Evolutionary conservation across 192 early-diverging fungal genomes (phyloP).

Genomic region (Umbelopsis sp.): DNA sequence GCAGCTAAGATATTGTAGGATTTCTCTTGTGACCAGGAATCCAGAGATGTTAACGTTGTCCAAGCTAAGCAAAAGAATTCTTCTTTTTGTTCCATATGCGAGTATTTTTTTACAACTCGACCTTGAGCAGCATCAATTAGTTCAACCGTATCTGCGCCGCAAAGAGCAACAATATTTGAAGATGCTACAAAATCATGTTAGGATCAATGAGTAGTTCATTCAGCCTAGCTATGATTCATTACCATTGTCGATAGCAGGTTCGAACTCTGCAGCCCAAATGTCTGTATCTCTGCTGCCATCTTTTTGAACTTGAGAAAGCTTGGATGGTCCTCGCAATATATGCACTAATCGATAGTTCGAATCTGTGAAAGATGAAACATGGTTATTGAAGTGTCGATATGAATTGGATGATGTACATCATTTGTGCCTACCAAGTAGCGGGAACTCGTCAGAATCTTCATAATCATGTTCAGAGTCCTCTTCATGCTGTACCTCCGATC

Average conservation of each 20-base stretch:
- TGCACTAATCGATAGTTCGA: slow-evolving; percentile 19
- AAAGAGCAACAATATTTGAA: slow-evolving; percentile 43
- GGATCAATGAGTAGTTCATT: background rate
- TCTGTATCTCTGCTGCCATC: slow-evolving; percentile 37
- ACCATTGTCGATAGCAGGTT: slow-evolving; percentile 27
- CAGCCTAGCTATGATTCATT: background rate
- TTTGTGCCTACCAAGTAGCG: background rate
- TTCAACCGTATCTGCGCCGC: slow-evolving; percentile 46
- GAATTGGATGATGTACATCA: background rate
- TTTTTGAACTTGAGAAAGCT: slow-evolving; percentile 19
- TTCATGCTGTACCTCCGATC: background rate
- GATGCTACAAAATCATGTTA: background rate
- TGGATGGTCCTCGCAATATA: slow-evolving; percentile 20
- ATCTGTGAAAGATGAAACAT: background rate
- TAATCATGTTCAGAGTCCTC: background rate
- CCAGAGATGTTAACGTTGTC: slow-evolving; percentile 41
- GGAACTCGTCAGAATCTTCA: background rate
- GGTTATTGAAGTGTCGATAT: background rate
- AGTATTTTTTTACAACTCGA: slow-evolving; percentile 48
- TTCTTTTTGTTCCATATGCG: slow-evolving; percentile 48
- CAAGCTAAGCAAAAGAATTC: slow-evolving; percentile 52
- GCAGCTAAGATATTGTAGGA: slow-evolving; percentile 43
- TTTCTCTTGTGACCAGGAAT: background rate
- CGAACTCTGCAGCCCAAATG: slow-evolving; percentile 50
- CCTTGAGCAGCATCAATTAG: slow-evolving; percentile 47